Base-by-base conservation (phyloP, 2,329 filamentous ascomycete species). In the Fusarium udum region DNA sequence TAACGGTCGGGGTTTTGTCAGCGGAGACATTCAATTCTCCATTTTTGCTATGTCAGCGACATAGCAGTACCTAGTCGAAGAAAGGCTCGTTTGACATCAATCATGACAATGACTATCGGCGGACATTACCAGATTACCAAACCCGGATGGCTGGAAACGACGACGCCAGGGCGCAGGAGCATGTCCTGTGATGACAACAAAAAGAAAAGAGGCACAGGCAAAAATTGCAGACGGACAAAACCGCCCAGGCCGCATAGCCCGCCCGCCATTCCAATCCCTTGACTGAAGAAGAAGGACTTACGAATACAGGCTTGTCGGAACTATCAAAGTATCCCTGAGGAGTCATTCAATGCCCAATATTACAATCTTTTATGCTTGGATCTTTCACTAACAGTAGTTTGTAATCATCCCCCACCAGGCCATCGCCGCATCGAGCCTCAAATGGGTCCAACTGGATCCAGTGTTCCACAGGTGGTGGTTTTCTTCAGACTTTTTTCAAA, bases 111-210 rank as follows among this genome's bases (percentile, higher is more conserved):
- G 24, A 36, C 18, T 24, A 49, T 63, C 26, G 15, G 43, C 46
- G 64, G 71, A 64, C 46, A 49, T 55, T 55, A 59, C 57, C 55
- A 74, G 56, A 49, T 55, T 55, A 59, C 57, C 55, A 74, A 59
- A 39, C 60, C 31, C 70, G 53, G 61, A 61, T 48, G 53, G 55
- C 59, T 61, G 53, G 45, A 48, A 64, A 56, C 60, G 31, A 62
- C 65, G 60, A 71, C 65, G 61, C 66, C 70, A 73, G 70, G 70
- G 71, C 66, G 70, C 61, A 73, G 32, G 65, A 57, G 28, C 65
- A 48, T 64, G 70, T 45, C 45, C 45, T 24, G 32, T 43, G 59
- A 55, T 55, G 43, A 45, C 43, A 58, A 31, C 24, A 57, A 45
- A 70, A 61, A 26, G 42, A 43, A 60, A 71, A 51, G 45, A 39